Base-by-base conservation (phyloP, 2,329 filamentous ascomycete genomes). In the Ophiobolus disseminans region DNA sequence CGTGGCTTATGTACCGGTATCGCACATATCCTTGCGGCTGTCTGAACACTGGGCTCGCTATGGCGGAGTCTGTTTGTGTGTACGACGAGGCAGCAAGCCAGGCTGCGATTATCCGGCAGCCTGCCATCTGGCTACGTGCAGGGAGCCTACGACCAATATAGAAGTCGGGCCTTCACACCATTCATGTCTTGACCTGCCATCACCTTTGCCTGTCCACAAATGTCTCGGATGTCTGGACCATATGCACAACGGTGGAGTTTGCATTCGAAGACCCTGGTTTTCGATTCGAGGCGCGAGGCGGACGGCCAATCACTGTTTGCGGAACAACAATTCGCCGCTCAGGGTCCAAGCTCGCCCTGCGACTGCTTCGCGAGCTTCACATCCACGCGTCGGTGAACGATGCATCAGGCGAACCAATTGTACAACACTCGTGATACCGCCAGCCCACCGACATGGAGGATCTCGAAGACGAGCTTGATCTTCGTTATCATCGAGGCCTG, bases 391-490 rank as follows among this genome's bases (percentile, higher is more conserved):
- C 22, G 8, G 31, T 41, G 41, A 42, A 43, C 43, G 35, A 37
- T 53, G 30, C 32, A 41, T 44, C 37, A 43, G 25, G 25, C 28
- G 32, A 10, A 41, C 30, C 34, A 20, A 13, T 38, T 10, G 21
- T n/a, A 20, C 7, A 20, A 11, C 22, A 31, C 39, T 36, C 31
- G 19, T 30, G 39, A 37, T 35, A 19, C 11, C 16, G 14, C 30
- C 17, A 22, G 23, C 20, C 45, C 35, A 32, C 31, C 37, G 38
- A 40, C 32, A 70, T 70, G 66, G 58, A 68, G 19, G 54, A 63
- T 19, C 60, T 69, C 28, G 64, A 70, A 25, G 66, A 69, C 40
- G 62, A 70, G 22, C 49, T 69, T 22, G 66, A 68, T 57, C 57
- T 72, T 32, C 62, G 62, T 19, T 63, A 58, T 40, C 66, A 69